Conservation (phyloP, 2,329 filamentous ascomycete species). For the Tolypocladium nubicola region DNA sequence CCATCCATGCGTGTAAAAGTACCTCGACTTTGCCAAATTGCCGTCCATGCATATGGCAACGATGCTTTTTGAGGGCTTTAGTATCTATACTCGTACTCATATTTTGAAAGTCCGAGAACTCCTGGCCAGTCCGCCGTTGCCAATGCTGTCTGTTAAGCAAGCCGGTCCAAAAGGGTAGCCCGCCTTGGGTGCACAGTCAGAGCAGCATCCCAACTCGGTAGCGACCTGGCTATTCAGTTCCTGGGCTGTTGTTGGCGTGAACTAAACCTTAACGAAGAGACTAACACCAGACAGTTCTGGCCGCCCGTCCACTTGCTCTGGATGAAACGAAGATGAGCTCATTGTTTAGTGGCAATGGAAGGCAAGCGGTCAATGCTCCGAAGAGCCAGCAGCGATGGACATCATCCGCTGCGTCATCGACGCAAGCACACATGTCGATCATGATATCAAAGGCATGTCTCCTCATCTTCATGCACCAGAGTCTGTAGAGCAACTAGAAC, state of each 20-base stretch:
- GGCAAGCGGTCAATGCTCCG: neutral
- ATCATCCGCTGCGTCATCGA: neutral
- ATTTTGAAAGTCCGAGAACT: too few relatives aligned
- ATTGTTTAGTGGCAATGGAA: neutral
- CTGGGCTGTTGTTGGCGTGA: neutral
- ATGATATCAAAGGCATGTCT: constrained; percentile 23
- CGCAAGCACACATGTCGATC: neutral
- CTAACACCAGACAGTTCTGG: neutral
- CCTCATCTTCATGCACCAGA: constrained; percentile 46
- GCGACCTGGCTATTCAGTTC: neutral
- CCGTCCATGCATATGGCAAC: neutral
- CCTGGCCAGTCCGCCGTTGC: too few relatives aligned
- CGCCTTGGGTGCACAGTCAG: too few relatives aligned
- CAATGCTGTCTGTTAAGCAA: neutral
- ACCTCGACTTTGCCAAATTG: neutral
- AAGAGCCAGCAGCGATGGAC: neutral
- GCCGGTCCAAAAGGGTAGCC: neutral
- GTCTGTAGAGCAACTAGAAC: constrained; percentile 26
- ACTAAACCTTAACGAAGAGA: neutral
- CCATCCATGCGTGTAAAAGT: neutral
- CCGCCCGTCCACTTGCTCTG: neutral
- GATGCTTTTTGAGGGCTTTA: neutral
- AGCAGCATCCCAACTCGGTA: neutral
- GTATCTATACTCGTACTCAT: too few relatives aligned
- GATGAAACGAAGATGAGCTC: neutral